A percentile compares a stretch with the other conserved stretches of the same genome.
phyloP scores from a whole-genome alignment of 164 flowering plant species.

The Brasenia schreberi region DNA sequence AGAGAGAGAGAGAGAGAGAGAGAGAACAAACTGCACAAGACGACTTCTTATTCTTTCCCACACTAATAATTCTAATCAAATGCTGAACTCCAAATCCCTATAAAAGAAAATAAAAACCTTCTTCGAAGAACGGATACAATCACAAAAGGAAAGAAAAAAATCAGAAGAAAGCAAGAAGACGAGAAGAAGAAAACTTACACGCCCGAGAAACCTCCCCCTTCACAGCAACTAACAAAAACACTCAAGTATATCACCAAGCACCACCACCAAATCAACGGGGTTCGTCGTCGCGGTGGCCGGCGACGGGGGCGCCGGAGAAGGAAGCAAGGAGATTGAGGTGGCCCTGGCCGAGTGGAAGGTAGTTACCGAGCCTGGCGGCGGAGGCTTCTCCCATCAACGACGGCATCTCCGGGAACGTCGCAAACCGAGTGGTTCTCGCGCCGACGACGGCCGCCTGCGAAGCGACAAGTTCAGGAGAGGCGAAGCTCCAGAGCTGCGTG shows the following conservation, averaged over 20 bases:
- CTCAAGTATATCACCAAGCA: background rate
- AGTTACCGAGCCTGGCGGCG: conserved; percentile 66
- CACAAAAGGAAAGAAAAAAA: background rate
- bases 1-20: background rate
- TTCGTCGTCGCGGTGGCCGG: conserved; percentile 43
- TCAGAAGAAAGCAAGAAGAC: background rate
- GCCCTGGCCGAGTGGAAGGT: conserved; percentile 48
- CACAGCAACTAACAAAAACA: background rate
- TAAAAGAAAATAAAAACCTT: background rate
- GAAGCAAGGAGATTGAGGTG: conserved; percentile 67
- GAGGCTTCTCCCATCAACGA: conserved; percentile 41
- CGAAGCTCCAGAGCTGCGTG: conserved; percentile 85
- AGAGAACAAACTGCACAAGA: background rate
- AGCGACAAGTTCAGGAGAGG: conserved; percentile 23
- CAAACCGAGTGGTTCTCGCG: conserved; percentile 16
- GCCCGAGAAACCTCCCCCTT: background rate
- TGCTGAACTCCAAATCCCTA: background rate
- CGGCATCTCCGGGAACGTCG: conserved; percentile 20
- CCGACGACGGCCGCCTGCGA: conserved; percentile 14
- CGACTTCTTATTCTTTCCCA: background rate
- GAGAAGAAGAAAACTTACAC: background rate
- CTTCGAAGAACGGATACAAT: background rate
- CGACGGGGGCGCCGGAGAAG: conserved; percentile 22
- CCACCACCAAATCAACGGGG: conserved; percentile 23
- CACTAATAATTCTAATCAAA: background rate